Conservation (phyloP, 148 eudicot species). For the Dysphania ambrosioides region DNA sequence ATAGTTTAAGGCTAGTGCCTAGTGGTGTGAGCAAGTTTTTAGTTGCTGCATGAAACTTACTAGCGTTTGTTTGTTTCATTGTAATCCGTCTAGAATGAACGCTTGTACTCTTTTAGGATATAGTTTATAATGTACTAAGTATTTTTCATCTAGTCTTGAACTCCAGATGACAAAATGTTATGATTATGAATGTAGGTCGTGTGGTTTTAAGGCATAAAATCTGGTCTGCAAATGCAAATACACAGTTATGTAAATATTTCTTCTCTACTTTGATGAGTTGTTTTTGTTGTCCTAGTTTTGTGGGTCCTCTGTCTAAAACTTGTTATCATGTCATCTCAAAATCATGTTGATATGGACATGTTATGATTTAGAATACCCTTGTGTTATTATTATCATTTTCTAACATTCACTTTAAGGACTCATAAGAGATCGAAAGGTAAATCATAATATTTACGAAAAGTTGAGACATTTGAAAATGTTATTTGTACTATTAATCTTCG, state of each 20-base stretch:
- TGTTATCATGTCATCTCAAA: no score
- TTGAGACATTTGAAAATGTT: no score
- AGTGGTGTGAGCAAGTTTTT: not conserved
- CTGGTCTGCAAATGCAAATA: no score
- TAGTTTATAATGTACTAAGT: not conserved
- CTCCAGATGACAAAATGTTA: not conserved
- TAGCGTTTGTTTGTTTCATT: constrained; percentile 24
- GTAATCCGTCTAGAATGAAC: not conserved
- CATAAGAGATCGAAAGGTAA: no score
- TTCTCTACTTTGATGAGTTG: not conserved
- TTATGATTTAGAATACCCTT: no score
- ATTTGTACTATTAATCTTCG: no score
- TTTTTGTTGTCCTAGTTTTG: not conserved
- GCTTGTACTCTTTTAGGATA: not conserved
- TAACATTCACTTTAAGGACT: no score
- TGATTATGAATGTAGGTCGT: no score
- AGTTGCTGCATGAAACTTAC: not conserved
- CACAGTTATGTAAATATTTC: not conserved
- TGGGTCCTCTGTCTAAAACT: not conserved
- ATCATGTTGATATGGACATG: no score
- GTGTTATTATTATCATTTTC: no score
- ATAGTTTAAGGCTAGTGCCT: not conserved
- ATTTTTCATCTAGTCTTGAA: not conserved
- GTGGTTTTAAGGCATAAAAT: no score
- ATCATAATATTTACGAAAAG: no score